Conservation (phyloP, 2,329 filamentous ascomycete genomes). For the Venturia aucupariae region DNA sequence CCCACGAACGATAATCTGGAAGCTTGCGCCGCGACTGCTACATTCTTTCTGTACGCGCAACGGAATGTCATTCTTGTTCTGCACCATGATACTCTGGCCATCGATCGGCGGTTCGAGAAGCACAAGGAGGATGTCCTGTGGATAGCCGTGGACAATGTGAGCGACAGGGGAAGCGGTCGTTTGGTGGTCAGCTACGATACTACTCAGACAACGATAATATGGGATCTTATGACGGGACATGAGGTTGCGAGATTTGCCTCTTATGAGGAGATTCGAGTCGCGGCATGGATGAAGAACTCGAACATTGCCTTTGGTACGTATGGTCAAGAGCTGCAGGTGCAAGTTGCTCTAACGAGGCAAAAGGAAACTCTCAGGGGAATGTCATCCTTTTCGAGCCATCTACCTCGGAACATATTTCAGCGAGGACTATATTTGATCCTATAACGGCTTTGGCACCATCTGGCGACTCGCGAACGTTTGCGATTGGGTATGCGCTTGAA, state of each 20-base stretch:
- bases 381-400: slow-evolving; percentile 91
- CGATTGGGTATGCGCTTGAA: slow-evolving; percentile 64
- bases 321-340: slow-evolving; percentile 13
- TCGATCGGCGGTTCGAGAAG: slow-evolving; percentile 76
- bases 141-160: slow-evolving; percentile 83
- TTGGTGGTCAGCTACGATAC: slow-evolving; percentile 89
- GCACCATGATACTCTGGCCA: slow-evolving; percentile 83
- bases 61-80: slow-evolving; percentile 74
- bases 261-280: slow-evolving; percentile 76
- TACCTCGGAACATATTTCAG: slow-evolving; percentile 85
- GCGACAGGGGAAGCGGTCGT: slow-evolving; percentile 73
- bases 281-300: slow-evolving; percentile 93
- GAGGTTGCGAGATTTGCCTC: slow-evolving; percentile 88
- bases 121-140: slow-evolving; percentile 78
- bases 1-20: slow-evolving; percentile 54
- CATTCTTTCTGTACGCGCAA: slow-evolving; percentile 82
- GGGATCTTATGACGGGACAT: slow-evolving; percentile 87
- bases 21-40: slow-evolving; percentile 82
- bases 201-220: slow-evolving; percentile 86
- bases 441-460: slow-evolving; percentile 89
- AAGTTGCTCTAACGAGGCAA: slow-evolving; percentile 15
- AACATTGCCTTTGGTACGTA: slow-evolving; percentile 88
- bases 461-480: slow-evolving; percentile 85
- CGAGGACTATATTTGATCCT: slow-evolving; percentile 86
- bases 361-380: slow-evolving; percentile 86